Evolutionary conservation across 345 rosid genomes (phyloP).

Genomic region (Lepidium sativum): DNA sequence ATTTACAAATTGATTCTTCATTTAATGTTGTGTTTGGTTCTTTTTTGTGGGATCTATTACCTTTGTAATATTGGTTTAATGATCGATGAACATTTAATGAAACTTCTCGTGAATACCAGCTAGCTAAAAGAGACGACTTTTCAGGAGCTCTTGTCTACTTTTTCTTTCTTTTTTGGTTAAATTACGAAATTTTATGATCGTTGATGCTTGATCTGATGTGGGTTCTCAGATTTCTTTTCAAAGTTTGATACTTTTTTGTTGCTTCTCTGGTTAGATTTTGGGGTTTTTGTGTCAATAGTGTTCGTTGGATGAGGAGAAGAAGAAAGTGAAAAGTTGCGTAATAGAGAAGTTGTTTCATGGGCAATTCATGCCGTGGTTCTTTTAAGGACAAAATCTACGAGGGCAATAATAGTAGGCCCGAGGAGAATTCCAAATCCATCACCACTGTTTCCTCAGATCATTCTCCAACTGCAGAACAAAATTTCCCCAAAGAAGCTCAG

Average conservation of each 20-base stretch:
- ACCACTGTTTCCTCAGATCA: constrained; percentile 33
- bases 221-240: not conserved
- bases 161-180: not conserved
- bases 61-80: no score
- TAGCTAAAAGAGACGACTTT: constrained; percentile 11
- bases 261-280: no score
- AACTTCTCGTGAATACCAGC: not conserved
- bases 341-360: constrained; percentile 70
- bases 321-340: constrained; percentile 16
- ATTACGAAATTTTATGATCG: not conserved
- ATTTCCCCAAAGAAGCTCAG: constrained; percentile 28
- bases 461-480: constrained; percentile 37
- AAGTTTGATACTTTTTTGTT: constrained; percentile 3
- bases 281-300: not conserved
- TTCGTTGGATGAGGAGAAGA: constrained; percentile 31
- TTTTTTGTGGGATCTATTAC: not conserved
- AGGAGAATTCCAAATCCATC: constrained; percentile 38
- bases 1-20: not conserved
- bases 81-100: constrained; percentile 20
- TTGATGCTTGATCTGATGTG: constrained; percentile 21
- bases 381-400: constrained; percentile 62
- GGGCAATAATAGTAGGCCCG: constrained; percentile 64
- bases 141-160: constrained; percentile 5
- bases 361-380: constrained; percentile 98
- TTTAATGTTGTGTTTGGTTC: not conserved